phyloP scores from a whole-genome alignment of 2,329 filamentous ascomycete genomes.

The Hypocrella siamensis region DNA sequence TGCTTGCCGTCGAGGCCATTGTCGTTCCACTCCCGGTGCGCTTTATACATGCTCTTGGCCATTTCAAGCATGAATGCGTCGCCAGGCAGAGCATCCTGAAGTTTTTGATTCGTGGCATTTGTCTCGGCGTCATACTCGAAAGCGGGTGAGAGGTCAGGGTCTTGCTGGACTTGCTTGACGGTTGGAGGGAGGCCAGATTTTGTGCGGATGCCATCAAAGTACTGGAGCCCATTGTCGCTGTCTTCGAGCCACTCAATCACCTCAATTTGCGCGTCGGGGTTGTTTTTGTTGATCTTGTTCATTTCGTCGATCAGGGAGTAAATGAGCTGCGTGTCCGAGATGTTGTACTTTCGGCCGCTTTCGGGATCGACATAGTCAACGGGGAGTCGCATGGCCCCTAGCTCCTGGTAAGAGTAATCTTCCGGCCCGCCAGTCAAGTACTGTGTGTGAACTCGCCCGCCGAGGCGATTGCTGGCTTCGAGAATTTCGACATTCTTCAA shows the following conservation, averaged over 20 bases:
- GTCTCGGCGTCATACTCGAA: constrained; percentile 16
- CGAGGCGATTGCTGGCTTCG: constrained; percentile 43
- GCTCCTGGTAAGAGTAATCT: constrained; percentile 52
- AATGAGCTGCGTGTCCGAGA: constrained; percentile 48
- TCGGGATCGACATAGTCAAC: constrained; percentile 31
- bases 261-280: constrained; percentile 31
- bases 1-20: constrained; percentile 24
- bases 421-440: constrained; percentile 43
- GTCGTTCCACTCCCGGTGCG: constrained; percentile 22
- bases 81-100: constrained; percentile 18
- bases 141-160: constrained; percentile 20
- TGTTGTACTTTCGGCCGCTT: constrained; percentile 36
- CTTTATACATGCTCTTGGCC: constrained; percentile 26
- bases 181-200: constrained; percentile 38
- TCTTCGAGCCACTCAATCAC: constrained; percentile 48
- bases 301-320: constrained; percentile 46
- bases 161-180: constrained; percentile 25
- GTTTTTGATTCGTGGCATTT: constrained; percentile 17
- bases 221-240: constrained; percentile 35
- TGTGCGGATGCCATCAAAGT: constrained; percentile 29
- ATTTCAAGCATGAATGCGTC: constrained; percentile 19
- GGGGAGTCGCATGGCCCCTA: constrained; percentile 52
- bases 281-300: constrained; percentile 41
- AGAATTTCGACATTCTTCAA: constrained; percentile 45
- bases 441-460: constrained; percentile 47